These are phyloP conservation scores for Amanita pallidorosea DNA, from an alignment of 768 basidiomycete species.

Conservation along the genomic window DNA sequence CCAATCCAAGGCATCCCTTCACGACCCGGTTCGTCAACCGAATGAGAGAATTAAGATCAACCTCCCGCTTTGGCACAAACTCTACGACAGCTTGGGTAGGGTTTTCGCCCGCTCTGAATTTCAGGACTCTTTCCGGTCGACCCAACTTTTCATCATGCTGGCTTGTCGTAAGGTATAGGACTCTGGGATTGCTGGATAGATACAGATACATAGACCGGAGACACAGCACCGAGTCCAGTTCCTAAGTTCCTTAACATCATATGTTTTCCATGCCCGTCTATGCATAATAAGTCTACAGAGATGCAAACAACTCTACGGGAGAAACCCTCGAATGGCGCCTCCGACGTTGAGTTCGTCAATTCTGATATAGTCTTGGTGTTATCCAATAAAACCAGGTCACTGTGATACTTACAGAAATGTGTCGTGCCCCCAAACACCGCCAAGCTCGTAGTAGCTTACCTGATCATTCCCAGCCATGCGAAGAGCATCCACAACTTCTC, in stretches of 20 bases:
- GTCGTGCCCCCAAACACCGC: constrained; percentile 99
- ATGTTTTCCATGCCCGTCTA: background rate
- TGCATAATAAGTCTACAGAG: background rate
- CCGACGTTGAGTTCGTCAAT: constrained; percentile 86
- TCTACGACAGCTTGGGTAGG: constrained; percentile 73
- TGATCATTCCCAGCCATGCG: constrained; percentile 79
- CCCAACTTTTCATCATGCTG: constrained; percentile 55
- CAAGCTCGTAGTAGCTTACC: constrained; percentile 95
- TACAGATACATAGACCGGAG: constrained; percentile 58
- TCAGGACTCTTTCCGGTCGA: constrained; percentile 49
- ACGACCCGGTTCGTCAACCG: constrained; percentile 61
- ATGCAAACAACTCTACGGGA: constrained; percentile 31
- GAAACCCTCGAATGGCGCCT: constrained; percentile 83
- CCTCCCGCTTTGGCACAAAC: constrained; percentile 63
- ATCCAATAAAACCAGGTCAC: background rate
- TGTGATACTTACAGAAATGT: constrained; percentile 71
- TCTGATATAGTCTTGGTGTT: constrained; percentile 21
- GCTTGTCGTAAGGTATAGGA: constrained; percentile 64
- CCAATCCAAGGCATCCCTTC: constrained; percentile 79
- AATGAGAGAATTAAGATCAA: constrained; percentile 55
- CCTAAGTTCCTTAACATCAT: background rate
- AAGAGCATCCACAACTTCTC: constrained; percentile 88
- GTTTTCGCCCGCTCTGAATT: constrained; percentile 55
- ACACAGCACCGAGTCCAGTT: background rate
- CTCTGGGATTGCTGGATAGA: constrained; percentile 54